phyloP scores from a whole-genome alignment of 2,329 filamentous ascomycete species.

The Ophiosphaerella korrae region DNA sequence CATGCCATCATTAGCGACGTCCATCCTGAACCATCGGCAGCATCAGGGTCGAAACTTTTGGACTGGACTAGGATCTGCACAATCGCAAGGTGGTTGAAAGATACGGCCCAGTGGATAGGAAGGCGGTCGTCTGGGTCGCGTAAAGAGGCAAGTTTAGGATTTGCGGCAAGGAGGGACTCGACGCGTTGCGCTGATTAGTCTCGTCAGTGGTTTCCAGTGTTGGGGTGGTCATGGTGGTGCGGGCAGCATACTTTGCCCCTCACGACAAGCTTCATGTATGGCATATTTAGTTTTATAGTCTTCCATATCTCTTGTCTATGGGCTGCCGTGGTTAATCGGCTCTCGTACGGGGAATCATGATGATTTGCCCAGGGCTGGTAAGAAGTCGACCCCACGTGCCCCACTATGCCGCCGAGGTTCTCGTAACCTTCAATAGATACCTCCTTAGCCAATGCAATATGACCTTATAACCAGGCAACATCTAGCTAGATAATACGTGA shows the following conservation, averaged over 20 bases:
- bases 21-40: constrained; percentile 80
- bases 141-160: constrained; percentile 75
- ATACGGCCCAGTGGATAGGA: constrained; percentile 91
- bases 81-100: constrained; percentile 78
- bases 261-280: constrained; percentile 84
- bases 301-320: constrained; percentile 18
- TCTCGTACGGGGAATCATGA: no score
- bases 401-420: no score
- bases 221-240: constrained; percentile 49
- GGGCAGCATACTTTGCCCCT: constrained; percentile 72
- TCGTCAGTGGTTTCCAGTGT: constrained; percentile 62
- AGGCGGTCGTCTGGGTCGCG: constrained; percentile 86
- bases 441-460: background rate
- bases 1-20: constrained; percentile 83
- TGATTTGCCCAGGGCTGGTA: no score
- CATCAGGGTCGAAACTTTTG: constrained; percentile 81
- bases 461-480: background rate
- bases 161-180: constrained; percentile 76
- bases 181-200: constrained; percentile 64
- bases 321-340: no score
- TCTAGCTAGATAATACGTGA: no score
- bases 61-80: constrained; percentile 72
- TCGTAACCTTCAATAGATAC: no score
- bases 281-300: constrained; percentile 68
- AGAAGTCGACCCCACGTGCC: no score